Evolutionary conservation across 352 stramenopile genomes (phyloP).

Genomic region (Pythium aristosporum): DNA sequence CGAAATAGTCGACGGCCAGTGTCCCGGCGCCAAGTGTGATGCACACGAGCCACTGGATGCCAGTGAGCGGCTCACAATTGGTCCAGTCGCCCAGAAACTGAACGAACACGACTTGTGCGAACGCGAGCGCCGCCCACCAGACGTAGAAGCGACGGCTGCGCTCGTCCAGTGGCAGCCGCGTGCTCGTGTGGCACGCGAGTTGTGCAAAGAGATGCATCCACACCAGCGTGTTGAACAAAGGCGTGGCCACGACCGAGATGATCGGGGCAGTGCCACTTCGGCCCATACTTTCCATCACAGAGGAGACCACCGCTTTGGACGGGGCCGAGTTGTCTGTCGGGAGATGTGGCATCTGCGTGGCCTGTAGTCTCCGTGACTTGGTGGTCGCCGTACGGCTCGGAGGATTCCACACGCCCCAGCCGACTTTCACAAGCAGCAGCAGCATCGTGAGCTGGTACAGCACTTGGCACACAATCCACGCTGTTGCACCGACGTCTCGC

Average conservation of each 20-base stretch:
- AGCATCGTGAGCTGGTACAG: neutral
- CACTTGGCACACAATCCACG: neutral
- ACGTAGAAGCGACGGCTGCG: neutral
- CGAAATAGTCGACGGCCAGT: neutral
- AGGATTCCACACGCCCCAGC: neutral
- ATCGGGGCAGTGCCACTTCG: neutral
- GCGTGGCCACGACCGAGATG: slow-evolving; percentile 1
- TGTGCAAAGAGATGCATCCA: slow-evolving; percentile 31
- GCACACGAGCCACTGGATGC: slow-evolving; percentile 3
- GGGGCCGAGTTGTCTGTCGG: neutral
- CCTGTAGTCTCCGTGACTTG: no score
- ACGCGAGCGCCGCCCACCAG: neutral
- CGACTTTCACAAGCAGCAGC: neutral
- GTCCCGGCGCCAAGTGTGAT: neutral
- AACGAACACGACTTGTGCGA: neutral
- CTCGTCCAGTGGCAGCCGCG: neutral
- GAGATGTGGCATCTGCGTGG: no score
- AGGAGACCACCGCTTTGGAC: neutral
- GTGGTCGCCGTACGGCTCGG: no score
- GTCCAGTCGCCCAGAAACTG: neutral
- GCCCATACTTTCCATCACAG: neutral
- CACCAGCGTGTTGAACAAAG: slow-evolving; percentile 34
- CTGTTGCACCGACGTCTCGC: neutral
- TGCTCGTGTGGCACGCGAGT: slow-evolving; percentile 12
- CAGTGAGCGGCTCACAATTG: slow-evolving; percentile 1